phyloP scores from a whole-genome alignment of 176 grass and related monocot genomes.

The Oryza australiensis region DNA sequence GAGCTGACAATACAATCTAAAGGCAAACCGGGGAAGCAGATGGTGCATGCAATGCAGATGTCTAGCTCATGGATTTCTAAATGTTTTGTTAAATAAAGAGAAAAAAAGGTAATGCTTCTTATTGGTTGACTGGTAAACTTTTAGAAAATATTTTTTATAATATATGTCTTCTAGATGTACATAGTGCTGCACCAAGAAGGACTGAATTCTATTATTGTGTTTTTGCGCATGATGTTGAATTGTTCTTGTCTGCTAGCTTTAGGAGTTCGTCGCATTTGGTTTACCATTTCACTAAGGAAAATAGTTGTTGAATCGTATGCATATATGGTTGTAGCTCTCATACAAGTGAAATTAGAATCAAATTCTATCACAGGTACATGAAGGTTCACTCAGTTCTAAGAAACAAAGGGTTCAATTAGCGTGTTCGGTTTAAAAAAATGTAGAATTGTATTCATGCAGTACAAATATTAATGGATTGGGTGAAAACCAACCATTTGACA shows the following conservation, averaged over 20 bases:
- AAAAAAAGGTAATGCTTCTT: not conserved
- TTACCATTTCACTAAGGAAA: conserved; percentile 39
- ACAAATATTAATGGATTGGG: not conserved
- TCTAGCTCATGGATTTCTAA: not conserved
- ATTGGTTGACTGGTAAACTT: not conserved
- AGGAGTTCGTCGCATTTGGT: conserved; percentile 12
- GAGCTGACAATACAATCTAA: not conserved
- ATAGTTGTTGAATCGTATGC: not conserved
- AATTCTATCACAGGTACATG: not conserved
- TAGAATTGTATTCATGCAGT: not conserved
- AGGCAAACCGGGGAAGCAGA: not conserved
- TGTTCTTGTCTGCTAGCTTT: conserved; percentile 14
- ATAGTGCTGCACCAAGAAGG: not conserved
- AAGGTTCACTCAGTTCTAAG: conserved; percentile 4
- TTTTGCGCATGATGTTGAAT: conserved; percentile 16
- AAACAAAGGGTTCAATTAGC: not conserved
- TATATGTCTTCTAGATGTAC: conserved; percentile 1
- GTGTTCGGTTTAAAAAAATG: not conserved
- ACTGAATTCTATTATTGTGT: not conserved
- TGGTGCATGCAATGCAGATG: not conserved
- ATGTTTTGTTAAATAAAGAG: not conserved
- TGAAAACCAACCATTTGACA: not conserved
- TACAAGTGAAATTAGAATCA: conserved; percentile 2
- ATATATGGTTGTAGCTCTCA: not conserved
- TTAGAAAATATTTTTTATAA: not conserved